These are phyloP conservation scores for Candida caryicola DNA, from an alignment of 805 yeast genomes.

Conservation along the genomic window DNA sequence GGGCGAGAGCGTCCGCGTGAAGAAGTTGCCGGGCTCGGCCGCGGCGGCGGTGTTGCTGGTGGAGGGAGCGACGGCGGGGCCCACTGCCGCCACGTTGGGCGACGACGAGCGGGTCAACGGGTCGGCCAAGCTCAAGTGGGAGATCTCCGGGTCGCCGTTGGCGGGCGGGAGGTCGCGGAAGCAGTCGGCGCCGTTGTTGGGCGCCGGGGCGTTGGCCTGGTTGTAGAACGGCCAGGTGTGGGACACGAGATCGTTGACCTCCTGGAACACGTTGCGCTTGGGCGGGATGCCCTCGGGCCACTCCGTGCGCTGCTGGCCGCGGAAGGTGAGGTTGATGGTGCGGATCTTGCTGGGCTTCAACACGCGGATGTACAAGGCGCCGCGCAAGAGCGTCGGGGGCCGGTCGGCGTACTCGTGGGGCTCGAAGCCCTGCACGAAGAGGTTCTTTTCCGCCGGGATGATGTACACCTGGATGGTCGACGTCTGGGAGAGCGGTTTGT, in stretches of 20 bases:
- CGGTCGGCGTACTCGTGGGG: conserved; percentile 57
- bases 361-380: conserved; percentile 68
- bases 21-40: conserved; percentile 18
- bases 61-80: neutral
- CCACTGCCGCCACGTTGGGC: conserved; percentile 5
- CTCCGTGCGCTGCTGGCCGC: conserved; percentile 75
- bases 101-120: conserved; percentile 17
- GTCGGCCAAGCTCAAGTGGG: conserved; percentile 35
- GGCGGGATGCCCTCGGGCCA: conserved; percentile 99
- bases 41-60: neutral
- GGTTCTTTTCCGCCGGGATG: conserved; percentile 73
- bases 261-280: conserved; percentile 63
- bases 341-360: conserved; percentile 71
- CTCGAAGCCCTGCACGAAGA: conserved; percentile 81
- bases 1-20: conserved; percentile 24
- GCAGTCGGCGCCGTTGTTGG: conserved; percentile 49
- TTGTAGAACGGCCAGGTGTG: conserved; percentile 91
- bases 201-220: conserved; percentile 15
- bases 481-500: conserved; percentile 57
- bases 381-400: conserved; percentile 80
- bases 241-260: conserved; percentile 60
- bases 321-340: conserved; percentile 55
- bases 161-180: conserved; percentile 25
- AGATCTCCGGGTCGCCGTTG: conserved; percentile 26
- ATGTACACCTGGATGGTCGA: conserved; percentile 68